These are phyloP conservation scores for Posidonia oceanica DNA, from an alignment of 116 monocot species.

Conservation along the genomic window DNA sequence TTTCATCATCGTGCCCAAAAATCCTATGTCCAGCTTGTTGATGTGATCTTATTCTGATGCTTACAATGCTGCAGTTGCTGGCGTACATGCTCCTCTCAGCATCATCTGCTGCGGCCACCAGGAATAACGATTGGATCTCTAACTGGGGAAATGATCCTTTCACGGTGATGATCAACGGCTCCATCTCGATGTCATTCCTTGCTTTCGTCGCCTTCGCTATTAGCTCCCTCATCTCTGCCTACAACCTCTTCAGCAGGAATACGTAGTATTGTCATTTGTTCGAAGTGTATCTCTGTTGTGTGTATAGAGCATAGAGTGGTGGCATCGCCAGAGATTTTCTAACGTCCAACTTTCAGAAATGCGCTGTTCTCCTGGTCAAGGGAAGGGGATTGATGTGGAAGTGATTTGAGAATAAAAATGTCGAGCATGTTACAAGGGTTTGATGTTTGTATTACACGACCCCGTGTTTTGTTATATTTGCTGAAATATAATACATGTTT, in stretches of 20 bases:
- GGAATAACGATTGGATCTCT: constrained; percentile 51
- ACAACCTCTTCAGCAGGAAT: constrained; percentile 29
- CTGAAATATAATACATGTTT: not conserved
- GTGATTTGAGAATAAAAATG: not conserved
- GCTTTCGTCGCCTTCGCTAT: constrained; percentile 56
- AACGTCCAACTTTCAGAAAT: not conserved
- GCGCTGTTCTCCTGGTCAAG: not conserved
- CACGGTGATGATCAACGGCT: constrained; percentile 47
- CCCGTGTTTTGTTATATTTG: not conserved
- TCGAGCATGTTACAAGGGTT: not conserved
- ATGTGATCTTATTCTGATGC: not conserved
- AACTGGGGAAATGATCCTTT: constrained; percentile 68
- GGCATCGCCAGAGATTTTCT: not conserved
- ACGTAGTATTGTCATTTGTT: not conserved
- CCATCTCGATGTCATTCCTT: constrained; percentile 64
- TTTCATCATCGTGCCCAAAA: not conserved
- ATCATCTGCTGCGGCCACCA: constrained; percentile 53
- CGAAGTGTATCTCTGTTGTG: not conserved
- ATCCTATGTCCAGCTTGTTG: not conserved
- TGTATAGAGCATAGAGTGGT: too few relatives aligned
- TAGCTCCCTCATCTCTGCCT: constrained; percentile 62
- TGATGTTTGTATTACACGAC: not conserved
- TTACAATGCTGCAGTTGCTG: constrained; percentile 35
- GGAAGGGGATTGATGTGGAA: not conserved
- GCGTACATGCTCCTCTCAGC: constrained; percentile 82